Percentiles rank a stretch among this genome's conserved stretches.
Evolutionary conservation across 768 basidiomycete species (phyloP).

Genomic region (Termitomyces sp.): DNA sequence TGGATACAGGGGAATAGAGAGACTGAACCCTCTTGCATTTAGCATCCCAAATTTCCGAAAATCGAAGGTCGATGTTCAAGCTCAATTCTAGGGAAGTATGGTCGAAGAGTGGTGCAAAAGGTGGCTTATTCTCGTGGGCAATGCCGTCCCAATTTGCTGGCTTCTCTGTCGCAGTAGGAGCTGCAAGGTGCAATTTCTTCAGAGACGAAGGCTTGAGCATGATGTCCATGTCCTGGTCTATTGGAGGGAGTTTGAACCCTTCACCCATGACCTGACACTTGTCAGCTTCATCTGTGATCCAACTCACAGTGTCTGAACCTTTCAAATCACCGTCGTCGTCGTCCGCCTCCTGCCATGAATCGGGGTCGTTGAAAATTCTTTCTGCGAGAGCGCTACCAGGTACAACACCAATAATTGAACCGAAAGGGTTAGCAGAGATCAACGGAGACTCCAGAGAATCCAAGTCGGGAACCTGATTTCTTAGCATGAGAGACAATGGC

Average conservation of each 20-base stretch:
- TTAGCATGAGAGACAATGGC: slow-evolving; percentile 20
- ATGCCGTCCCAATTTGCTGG: slow-evolving; percentile 9
- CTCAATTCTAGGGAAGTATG: slow-evolving; percentile 10
- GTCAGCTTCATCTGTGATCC: slow-evolving; percentile 31
- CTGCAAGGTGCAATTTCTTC: slow-evolving; percentile 7
- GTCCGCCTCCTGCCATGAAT: slow-evolving; percentile 32
- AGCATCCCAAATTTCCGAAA: slow-evolving; percentile 14
- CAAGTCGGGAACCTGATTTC: slow-evolving; percentile 29
- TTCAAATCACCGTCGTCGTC: slow-evolving; percentile 23
- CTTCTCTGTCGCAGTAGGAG: neutral
- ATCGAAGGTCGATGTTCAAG: slow-evolving; percentile 12
- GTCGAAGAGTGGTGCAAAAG: slow-evolving; percentile 10
- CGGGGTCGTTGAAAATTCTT: slow-evolving; percentile 37
- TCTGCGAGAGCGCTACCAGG: slow-evolving; percentile 37
- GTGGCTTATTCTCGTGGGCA: slow-evolving; percentile 3
- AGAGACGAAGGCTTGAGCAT: slow-evolving; percentile 11
- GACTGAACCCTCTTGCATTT: slow-evolving; percentile 12
- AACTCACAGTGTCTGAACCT: slow-evolving; percentile 22
- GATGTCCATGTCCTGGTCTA: slow-evolving; percentile 12
- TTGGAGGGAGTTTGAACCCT: slow-evolving; percentile 4
- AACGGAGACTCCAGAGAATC: slow-evolving; percentile 35
- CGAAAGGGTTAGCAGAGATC: slow-evolving; percentile 26
- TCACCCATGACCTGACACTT: slow-evolving; percentile 12
- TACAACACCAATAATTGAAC: slow-evolving; percentile 22
- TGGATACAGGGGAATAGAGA: slow-evolving; percentile 7